These are phyloP conservation scores for Pichia cactophila DNA, from an alignment of 1,139 yeast species.

Conservation along the genomic window DNA sequence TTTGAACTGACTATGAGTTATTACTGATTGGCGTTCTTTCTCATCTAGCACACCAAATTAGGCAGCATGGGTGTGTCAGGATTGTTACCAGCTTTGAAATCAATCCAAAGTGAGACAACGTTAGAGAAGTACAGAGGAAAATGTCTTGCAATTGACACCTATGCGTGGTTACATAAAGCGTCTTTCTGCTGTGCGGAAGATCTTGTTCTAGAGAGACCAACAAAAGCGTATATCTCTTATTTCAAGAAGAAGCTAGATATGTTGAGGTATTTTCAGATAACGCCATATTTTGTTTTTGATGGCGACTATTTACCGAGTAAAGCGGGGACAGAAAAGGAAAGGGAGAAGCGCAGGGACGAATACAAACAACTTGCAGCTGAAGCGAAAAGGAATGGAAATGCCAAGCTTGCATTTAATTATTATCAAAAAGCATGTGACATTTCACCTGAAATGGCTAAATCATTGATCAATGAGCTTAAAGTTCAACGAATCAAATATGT, in stretches of 20 bases:
- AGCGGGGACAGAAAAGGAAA: slow-evolving; percentile 59
- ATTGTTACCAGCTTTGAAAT: slow-evolving; percentile 62
- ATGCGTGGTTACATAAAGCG: slow-evolving; percentile 93
- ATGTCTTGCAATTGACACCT: slow-evolving; percentile 86
- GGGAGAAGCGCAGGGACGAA: slow-evolving; percentile 49
- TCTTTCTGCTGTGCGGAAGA: slow-evolving; percentile 80
- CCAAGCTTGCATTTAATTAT: slow-evolving; percentile 54
- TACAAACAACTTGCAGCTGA: slow-evolving; percentile 52
- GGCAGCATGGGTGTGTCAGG: slow-evolving; percentile 70
- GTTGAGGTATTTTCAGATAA: slow-evolving; percentile 59
- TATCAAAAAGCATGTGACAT: slow-evolving; percentile 80
- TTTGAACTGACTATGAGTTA: not conserved
- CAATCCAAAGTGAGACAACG: slow-evolving; percentile 55
- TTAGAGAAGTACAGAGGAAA: slow-evolving; percentile 61
- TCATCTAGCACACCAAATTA: not conserved
- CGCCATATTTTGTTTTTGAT: slow-evolving; percentile 87
- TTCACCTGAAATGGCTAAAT: slow-evolving; percentile 86
- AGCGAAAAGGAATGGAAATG: slow-evolving; percentile 44
- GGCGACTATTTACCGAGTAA: slow-evolving; percentile 85
- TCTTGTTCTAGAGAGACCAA: slow-evolving; percentile 63
- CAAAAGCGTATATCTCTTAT: slow-evolving; percentile 56
- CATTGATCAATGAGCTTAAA: slow-evolving; percentile 68
- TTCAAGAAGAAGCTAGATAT: slow-evolving; percentile 57
- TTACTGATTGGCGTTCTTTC: not conserved
- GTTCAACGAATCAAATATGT: slow-evolving; percentile 55